These are phyloP conservation scores for Metschnikowia kunwiensis DNA, from an alignment of 805 yeast genomes.

Conservation along the genomic window DNA sequence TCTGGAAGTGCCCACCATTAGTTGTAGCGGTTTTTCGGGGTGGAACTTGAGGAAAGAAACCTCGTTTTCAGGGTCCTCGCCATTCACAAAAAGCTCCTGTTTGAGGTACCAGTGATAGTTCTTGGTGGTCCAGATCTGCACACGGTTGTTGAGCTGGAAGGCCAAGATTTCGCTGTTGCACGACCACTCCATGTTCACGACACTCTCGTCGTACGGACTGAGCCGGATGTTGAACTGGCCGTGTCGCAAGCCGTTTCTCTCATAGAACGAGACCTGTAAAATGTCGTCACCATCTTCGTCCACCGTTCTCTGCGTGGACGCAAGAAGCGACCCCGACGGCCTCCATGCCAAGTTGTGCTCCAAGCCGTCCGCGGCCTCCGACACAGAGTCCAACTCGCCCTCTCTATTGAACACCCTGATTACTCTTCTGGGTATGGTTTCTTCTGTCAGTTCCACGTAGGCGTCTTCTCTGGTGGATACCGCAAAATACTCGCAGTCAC, in stretches of 20 bases:
- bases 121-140: constrained; percentile 89
- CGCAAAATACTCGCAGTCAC: constrained; percentile 84
- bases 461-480: constrained; percentile 60
- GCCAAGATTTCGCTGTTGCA: constrained; percentile 76
- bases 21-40: constrained; percentile 78
- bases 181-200: constrained; percentile 71
- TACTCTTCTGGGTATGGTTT: constrained; percentile 58
- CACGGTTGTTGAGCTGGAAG: constrained; percentile 53
- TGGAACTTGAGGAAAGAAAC: constrained; percentile 67
- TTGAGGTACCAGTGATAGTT: constrained; percentile 96
- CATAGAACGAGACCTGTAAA: constrained; percentile 71
- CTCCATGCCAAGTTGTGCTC: constrained; percentile 80
- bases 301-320: constrained; percentile 67
- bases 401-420: constrained; percentile 79
- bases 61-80: constrained; percentile 24
- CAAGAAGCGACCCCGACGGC: constrained; percentile 85
- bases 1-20: constrained; percentile 58
- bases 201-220: constrained; percentile 42
- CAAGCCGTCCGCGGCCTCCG: constrained; percentile 84
- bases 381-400: constrained; percentile 74
- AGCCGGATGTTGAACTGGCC: constrained; percentile 76
- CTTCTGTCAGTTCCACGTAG: constrained; percentile 37
- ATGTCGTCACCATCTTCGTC: constrained; percentile 50
- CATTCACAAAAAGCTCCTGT: constrained; percentile 55
- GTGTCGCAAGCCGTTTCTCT: constrained; percentile 88